Percentiles rank a stretch among this genome's conserved stretches.
Evolutionary conservation across 2,329 filamentous ascomycete species (phyloP).

Genomic region (Knufia fluminis): DNA sequence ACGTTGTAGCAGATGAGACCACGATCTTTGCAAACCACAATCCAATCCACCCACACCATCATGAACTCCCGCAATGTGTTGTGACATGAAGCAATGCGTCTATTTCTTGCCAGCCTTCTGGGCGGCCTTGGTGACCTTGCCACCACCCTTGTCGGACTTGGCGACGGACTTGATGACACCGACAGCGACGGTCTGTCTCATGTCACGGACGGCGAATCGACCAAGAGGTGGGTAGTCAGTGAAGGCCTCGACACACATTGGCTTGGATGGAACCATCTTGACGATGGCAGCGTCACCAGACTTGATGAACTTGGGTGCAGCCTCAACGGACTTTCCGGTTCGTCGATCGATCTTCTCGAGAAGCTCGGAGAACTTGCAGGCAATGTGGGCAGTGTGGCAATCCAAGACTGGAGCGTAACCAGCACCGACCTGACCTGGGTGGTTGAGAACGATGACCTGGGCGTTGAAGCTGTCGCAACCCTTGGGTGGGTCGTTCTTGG

Average conservation of each 20-base stretch:
- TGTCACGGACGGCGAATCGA: slow-evolving; percentile 99
- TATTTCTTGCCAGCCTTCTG: slow-evolving; percentile 23
- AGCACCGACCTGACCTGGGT: slow-evolving; percentile 98
- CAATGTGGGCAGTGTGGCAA: slow-evolving; percentile 99
- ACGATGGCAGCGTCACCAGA: slow-evolving; percentile 99
- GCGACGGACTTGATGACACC: slow-evolving; percentile 84
- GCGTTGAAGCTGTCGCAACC: slow-evolving; percentile 93
- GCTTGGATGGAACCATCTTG: slow-evolving; percentile 99
- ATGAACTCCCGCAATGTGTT: slow-evolving; percentile 5
- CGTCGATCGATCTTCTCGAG: slow-evolving; percentile 99
- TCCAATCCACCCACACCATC: slow-evolving; percentile 11
- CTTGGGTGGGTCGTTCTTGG: slow-evolving; percentile 96
- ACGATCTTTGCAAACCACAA: slow-evolving; percentile 8
- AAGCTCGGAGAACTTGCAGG: slow-evolving; percentile 99
- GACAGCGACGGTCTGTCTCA: slow-evolving; percentile 45
- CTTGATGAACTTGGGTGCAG: slow-evolving; percentile 99
- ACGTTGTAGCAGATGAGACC: slow-evolving; percentile 4
- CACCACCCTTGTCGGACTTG: slow-evolving; percentile 49
- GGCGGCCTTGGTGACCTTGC: slow-evolving; percentile 47
- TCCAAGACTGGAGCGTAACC: slow-evolving; percentile 98
- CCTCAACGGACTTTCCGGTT: slow-evolving; percentile 95
- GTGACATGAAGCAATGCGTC: slow-evolving; percentile 8
- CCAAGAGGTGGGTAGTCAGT: slow-evolving; percentile 98
- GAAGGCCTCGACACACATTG: slow-evolving; percentile 99
- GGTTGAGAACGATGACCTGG: slow-evolving; percentile 99